Conservation (phyloP, 345 rosid species). For the Citrus unshiu region DNA sequence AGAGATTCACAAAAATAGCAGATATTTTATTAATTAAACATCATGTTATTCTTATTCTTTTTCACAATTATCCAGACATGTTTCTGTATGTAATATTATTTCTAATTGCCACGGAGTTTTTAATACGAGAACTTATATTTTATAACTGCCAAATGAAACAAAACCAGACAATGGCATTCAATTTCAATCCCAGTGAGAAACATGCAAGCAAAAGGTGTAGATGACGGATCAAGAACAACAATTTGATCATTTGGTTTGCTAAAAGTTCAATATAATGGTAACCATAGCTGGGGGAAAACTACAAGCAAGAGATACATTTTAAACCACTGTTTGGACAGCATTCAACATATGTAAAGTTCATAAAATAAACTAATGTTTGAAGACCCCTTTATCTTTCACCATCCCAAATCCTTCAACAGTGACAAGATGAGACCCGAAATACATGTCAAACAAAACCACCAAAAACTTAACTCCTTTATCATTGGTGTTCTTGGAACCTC, state of each 20-base stretch:
- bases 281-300: not conserved
- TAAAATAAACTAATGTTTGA: not conserved
- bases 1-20: slow-evolving; percentile 13
- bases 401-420: not conserved
- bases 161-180: not conserved
- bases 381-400: not conserved
- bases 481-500: not conserved
- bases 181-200: not conserved
- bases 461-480: not conserved
- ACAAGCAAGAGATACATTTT: not conserved
- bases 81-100: not conserved
- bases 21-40: not conserved
- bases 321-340: not conserved
- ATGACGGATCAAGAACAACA: not conserved
- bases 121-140: not conserved
- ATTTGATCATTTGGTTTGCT: not conserved
- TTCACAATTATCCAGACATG: not conserved
- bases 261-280: not conserved
- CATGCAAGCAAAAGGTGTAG: not conserved
- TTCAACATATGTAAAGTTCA: not conserved
- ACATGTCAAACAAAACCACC: not conserved
- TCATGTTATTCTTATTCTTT: not conserved
- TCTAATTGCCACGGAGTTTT: not conserved
- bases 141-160: not conserved
- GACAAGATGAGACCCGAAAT: not conserved